A percentile compares a stretch with the other conserved stretches of the same genome.
Evolutionary conservation across 345 rosid genomes (phyloP).

Genomic region (Rhizophora apiculata): DNA sequence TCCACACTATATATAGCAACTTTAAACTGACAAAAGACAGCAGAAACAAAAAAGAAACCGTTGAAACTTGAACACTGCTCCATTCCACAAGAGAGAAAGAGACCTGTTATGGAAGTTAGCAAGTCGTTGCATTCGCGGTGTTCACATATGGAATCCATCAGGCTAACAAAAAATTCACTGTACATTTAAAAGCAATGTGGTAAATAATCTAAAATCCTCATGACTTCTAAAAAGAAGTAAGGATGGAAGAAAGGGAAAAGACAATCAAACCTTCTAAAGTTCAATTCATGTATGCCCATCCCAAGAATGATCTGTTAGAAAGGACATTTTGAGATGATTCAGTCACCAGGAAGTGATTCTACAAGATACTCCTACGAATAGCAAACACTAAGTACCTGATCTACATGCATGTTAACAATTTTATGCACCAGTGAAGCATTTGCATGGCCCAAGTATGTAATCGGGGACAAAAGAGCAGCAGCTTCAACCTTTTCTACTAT

Average conservation of each 20-base stretch:
- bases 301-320: slow-evolving; percentile 61
- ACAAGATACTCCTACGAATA: slow-evolving; percentile 13
- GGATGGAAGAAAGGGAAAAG: neutral
- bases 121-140: slow-evolving; percentile 66
- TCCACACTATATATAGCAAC: too few relatives aligned
- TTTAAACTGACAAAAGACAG: neutral
- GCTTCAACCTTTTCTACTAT: slow-evolving; percentile 81
- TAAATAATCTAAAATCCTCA: neutral
- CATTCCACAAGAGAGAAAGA: neutral
- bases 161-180: slow-evolving; percentile 61
- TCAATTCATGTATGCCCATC: slow-evolving; percentile 79
- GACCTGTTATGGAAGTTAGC: slow-evolving; percentile 81
- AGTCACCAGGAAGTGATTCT: slow-evolving; percentile 18
- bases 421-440: slow-evolving; percentile 75
- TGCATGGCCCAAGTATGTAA: slow-evolving; percentile 79
- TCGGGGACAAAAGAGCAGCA: slow-evolving; percentile 87
- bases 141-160: slow-evolving; percentile 69
- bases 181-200: slow-evolving; percentile 11
- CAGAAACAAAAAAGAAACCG: neutral
- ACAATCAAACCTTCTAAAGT: slow-evolving; percentile 72
- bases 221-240: neutral
- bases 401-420: slow-evolving; percentile 86
- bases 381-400: slow-evolving; percentile 53
- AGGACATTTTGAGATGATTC: slow-evolving; percentile 6
- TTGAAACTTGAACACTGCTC: neutral